A percentile compares a stretch with the other conserved stretches of the same genome.
These are phyloP conservation scores for Pseudonitzschia delicatissima DNA, from an alignment of 108 stramenopile species.

Conservation along the genomic window DNA sequence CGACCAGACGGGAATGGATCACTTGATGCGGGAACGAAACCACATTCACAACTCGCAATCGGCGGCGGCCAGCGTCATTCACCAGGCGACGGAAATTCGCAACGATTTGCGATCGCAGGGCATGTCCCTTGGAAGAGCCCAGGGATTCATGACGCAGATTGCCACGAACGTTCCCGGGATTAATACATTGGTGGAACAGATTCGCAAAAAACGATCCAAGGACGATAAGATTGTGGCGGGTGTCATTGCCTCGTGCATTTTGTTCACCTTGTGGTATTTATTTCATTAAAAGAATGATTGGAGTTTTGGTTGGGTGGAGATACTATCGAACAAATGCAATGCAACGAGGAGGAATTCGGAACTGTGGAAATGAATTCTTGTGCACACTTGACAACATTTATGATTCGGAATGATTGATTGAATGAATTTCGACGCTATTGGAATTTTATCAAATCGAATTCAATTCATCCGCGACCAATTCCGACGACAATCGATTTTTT, in stretches of 20 bases:
- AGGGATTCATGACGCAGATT: conserved; percentile 53
- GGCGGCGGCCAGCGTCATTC: conserved; percentile 56
- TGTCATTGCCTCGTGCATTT: conserved; percentile 81
- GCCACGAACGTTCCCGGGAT: conserved; percentile 78
- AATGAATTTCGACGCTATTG: no score
- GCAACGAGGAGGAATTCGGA: no score
- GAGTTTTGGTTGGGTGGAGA: no score
- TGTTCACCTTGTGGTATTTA: conserved; percentile 86
- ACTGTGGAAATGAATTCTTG: no score
- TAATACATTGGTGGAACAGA: conserved; percentile 73
- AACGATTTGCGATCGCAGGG: conserved; percentile 67
- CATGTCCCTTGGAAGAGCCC: conserved; percentile 49
- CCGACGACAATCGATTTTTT: no score
- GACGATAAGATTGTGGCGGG: conserved; percentile 84
- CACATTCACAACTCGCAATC: conserved; percentile 75
- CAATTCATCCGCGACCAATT: no score
- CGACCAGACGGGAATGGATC: conserved; percentile 65
- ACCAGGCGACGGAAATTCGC: conserved; percentile 67
- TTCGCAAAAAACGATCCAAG: conserved; percentile 62
- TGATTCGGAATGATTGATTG: no score
- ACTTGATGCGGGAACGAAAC: conserved; percentile 75
- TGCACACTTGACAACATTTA: no score
- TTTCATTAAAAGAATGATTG: conserved; percentile 50
- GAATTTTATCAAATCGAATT: no score
- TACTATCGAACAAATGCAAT: no score